phyloP scores from a whole-genome alignment of 805 yeast species.

The Spathaspora passalidarum region DNA sequence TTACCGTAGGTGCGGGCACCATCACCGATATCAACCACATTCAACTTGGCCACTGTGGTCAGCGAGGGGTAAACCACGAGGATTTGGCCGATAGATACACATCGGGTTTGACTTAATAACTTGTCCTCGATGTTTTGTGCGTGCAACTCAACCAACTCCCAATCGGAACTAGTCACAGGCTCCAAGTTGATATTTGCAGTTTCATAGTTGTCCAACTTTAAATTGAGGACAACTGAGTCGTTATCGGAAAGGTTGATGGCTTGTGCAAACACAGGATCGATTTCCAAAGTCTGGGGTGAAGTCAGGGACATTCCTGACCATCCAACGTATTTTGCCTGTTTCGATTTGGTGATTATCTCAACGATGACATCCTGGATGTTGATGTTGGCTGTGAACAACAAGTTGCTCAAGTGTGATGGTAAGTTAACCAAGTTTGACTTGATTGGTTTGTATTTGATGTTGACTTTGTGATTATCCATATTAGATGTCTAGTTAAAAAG shows the following conservation, averaged over 20 bases:
- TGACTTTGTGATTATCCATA: slow-evolving; percentile 39
- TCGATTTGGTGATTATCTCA: slow-evolving; percentile 32
- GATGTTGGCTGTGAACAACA: slow-evolving; percentile 50
- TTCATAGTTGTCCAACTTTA: slow-evolving; percentile 48
- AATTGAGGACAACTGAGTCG: slow-evolving; percentile 34
- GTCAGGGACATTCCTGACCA: slow-evolving; percentile 61
- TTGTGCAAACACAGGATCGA: slow-evolving; percentile 67
- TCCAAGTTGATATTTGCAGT: slow-evolving; percentile 69
- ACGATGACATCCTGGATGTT: slow-evolving; percentile 58
- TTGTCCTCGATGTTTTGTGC: slow-evolving; percentile 73
- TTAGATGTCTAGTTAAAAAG: not conserved
- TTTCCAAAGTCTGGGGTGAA: slow-evolving; percentile 41
- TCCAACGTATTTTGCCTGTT: slow-evolving; percentile 45
- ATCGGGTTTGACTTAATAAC: slow-evolving; percentile 76
- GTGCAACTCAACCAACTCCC: slow-evolving; percentile 87
- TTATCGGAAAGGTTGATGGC: slow-evolving; percentile 45
- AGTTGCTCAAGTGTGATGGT: slow-evolving; percentile 46
- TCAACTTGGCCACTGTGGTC: slow-evolving; percentile 59
- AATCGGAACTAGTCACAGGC: slow-evolving; percentile 74
- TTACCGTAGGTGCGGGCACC: slow-evolving; percentile 38
- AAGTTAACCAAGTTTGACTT: slow-evolving; percentile 54
- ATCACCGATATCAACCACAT: slow-evolving; percentile 45
- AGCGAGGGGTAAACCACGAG: slow-evolving; percentile 67
- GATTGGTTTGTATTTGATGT: slow-evolving; percentile 25
- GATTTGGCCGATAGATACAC: slow-evolving; percentile 56